Percentiles rank a stretch among this genome's conserved stretches.
phyloP scores from a whole-genome alignment of 2,329 filamentous ascomycete species.

The Neofusicoccum parvum region DNA sequence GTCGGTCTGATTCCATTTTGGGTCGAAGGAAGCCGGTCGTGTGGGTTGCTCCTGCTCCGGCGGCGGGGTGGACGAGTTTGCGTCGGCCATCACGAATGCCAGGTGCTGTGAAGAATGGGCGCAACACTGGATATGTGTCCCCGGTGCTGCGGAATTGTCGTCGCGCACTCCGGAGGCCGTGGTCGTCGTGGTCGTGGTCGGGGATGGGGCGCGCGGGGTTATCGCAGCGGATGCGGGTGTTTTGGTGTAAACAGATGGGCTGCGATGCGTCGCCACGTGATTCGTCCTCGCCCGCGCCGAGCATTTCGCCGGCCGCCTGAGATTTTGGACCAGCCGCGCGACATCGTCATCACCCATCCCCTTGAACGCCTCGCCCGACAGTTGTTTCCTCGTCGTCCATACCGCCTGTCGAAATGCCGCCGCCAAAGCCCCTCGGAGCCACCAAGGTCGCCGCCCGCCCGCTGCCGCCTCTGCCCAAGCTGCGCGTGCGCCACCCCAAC shows the following conservation, averaged over 20 bases:
- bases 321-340: slow-evolving; percentile 23
- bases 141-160: not conserved
- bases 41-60: slow-evolving; percentile 25
- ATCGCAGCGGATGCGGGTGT: not conserved
- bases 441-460: slow-evolving; percentile 44
- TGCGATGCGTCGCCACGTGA: slow-evolving; percentile 5
- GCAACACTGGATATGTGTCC: not conserved
- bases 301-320: slow-evolving; percentile 21
- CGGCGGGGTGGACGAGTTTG: slow-evolving; percentile 31
- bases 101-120: not conserved
- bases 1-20: slow-evolving; percentile 45
- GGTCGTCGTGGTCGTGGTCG: not conserved
- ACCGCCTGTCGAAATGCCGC: slow-evolving; percentile 14
- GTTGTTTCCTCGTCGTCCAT: not conserved
- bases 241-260: slow-evolving; percentile 18
- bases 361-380: not conserved
- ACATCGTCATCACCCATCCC: slow-evolving; percentile 11
- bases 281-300: not conserved
- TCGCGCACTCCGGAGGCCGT: not conserved
- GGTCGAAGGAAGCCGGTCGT: slow-evolving; percentile 31
- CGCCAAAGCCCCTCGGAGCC: slow-evolving; percentile 36
- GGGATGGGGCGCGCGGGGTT: not conserved
- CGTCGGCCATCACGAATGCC: slow-evolving; percentile 12
- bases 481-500: slow-evolving; percentile 67
- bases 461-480: slow-evolving; percentile 62